Evolutionary conservation across 176 grass and related monocot genomes (phyloP), one percentile per base, ranked within the genome.

Genomic region (Triticum turgidum): DNA sequence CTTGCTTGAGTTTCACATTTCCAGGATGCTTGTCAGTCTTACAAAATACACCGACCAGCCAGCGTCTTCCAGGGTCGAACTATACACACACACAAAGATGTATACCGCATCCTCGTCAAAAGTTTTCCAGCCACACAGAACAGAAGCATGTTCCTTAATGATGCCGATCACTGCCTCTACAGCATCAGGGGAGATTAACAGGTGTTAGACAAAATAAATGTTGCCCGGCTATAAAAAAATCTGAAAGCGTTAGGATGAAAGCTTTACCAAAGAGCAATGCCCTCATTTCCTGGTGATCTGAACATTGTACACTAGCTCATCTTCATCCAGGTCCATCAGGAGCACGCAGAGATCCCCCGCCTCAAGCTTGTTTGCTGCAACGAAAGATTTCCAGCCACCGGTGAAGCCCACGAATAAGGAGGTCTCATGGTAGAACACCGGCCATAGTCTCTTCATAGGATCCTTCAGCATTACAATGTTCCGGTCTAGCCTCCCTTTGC

Each of bases 371-470:
- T 94, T 94, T 34, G 70, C 89, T 17, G 54, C 69, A 5, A 44
- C 81, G 62, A 94, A 94, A 69, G 78, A n/a, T 47, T 82, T 84
- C 92, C 92, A 94, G 30, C 92, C 92, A 0, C 37, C 18, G 0
- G 77, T 79, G 32, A 94, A 94, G 4, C 92, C 92, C 66, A 73
- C 61, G 59, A 94, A 89, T 18, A 42, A 0, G 0, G 58, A 13
- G 11, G 47, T 82, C 25, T 94, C 87, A 12, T 84, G 71, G 84
- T 94, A 91, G 2, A 89, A 34, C 9, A 94, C 56, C 0, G 92
- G 92, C 92, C 92, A 94, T 52, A 84, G 7, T 54, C 92, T 82
- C 65, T 82, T 84, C 64, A 72, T 69, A 4, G 89, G 87, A 82
- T 94, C 92, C 45, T 74, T 88, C 24, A 94, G 84, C 73, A 94